A percentile compares a stretch with the other conserved stretches of the same genome.
phyloP scores from a whole-genome alignment of 2,329 filamentous ascomycete genomes.

The Botrytis paeoniae region DNA sequence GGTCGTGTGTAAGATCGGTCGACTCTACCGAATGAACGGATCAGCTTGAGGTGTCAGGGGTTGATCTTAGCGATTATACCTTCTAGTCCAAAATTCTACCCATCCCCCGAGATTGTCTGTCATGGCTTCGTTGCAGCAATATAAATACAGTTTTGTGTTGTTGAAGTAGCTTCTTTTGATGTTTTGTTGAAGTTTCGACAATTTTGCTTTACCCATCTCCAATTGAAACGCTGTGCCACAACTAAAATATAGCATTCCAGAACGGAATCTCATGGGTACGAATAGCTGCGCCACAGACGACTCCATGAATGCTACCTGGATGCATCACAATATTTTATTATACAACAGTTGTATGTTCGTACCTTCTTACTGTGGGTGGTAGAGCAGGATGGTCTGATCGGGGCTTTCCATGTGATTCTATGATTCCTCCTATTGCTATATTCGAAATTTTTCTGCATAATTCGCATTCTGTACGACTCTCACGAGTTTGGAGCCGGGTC shows the following conservation, averaged over 20 bases:
- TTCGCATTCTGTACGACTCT: background rate
- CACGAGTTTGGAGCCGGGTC: background rate
- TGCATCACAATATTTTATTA: background rate
- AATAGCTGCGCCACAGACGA: background rate
- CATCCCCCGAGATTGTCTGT: too few species aligned
- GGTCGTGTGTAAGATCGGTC: background rate
- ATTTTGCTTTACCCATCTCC: too few species aligned
- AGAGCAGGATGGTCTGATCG: background rate
- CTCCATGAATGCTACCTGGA: background rate
- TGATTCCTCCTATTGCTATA: background rate
- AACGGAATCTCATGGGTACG: background rate
- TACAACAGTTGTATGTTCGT: too few species aligned
- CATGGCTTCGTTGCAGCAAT: too few species aligned
- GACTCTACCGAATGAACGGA: background rate
- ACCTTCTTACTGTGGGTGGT: background rate
- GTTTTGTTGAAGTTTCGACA: too few species aligned
- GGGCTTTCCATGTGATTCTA: background rate
- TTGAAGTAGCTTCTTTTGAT: too few species aligned
- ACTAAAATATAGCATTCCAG: background rate
- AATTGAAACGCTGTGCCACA: background rate
- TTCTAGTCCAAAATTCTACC: too few species aligned
- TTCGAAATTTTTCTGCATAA: background rate
- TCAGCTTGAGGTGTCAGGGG: too few species aligned
- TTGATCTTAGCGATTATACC: too few species aligned
- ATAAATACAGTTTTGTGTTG: too few species aligned